phyloP scores from a whole-genome alignment of 2,329 filamentous ascomycete species.

The Aspergillus quadricinctus region DNA sequence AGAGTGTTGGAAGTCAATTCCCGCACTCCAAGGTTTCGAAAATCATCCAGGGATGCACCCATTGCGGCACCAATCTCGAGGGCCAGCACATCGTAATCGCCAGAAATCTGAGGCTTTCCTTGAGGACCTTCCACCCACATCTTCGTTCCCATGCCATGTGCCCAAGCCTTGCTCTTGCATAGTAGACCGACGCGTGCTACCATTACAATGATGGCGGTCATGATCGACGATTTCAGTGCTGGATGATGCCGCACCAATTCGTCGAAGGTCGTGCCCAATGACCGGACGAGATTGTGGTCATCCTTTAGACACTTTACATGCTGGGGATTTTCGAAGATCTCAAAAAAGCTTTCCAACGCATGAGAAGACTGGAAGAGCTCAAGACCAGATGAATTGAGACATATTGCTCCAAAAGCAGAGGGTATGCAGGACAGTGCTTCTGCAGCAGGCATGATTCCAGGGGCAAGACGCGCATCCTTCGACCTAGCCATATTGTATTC shows the following conservation, averaged over 20 bases:
- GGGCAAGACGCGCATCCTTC: conserved; percentile 45
- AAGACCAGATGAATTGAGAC: conserved; percentile 81
- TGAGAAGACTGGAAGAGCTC: conserved; percentile 78
- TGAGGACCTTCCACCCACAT: conserved; percentile 61
- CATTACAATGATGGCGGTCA: conserved; percentile 85
- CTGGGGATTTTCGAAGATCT: conserved; percentile 90
- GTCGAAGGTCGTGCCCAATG: conserved; percentile 81
- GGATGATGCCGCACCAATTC: conserved; percentile 94
- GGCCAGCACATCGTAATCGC: conserved; percentile 42
- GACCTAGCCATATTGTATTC: conserved; percentile 30
- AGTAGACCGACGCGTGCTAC: conserved; percentile 74
- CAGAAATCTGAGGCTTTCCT: conserved; percentile 58
- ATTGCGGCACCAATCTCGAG: conserved; percentile 31
- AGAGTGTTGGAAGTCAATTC: conserved; percentile 26
- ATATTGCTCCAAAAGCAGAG: conserved; percentile 87
- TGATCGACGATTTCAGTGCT: conserved; percentile 70
- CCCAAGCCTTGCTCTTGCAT: conserved; percentile 64
- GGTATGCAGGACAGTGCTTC: conserved; percentile 88
- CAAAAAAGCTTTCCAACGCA: conserved; percentile 81
- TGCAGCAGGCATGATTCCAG: conserved; percentile 76
- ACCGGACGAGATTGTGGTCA: conserved; percentile 67
- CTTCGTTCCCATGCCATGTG: conserved; percentile 71
- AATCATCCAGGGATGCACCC: conserved; percentile 21
- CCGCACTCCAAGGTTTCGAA: conserved; percentile 22
- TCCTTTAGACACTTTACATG: conserved; percentile 81